Evolutionary conservation across 2,329 filamentous ascomycete genomes (phyloP).

Genomic region (Aspergillus sp.): DNA sequence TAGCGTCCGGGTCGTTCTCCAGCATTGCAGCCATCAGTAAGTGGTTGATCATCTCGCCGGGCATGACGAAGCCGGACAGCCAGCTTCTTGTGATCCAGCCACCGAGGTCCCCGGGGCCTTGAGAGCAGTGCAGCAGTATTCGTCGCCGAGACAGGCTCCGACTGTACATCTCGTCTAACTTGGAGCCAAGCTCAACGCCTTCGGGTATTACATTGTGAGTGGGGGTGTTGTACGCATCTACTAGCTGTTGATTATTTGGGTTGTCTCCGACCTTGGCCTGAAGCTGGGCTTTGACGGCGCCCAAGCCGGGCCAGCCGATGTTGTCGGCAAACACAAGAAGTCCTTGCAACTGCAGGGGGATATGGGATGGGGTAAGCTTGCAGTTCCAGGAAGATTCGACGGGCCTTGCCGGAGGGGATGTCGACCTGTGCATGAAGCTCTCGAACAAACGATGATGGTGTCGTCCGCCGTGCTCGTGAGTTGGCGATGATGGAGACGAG

Average conservation of each 20-base stretch:
- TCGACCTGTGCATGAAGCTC: conserved; percentile 21
- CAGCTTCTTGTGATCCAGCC: conserved; percentile 59
- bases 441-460: conserved; percentile 26
- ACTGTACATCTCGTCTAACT: conserved; percentile 31
- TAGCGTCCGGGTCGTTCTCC: conserved; percentile 54
- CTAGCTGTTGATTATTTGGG: conserved; percentile 10
- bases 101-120: conserved; percentile 35
- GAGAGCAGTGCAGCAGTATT: conserved; percentile 25
- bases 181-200: conserved; percentile 3
- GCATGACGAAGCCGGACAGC: conserved; percentile 55
- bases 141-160: conserved; percentile 27
- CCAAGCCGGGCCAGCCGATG: conserved; percentile 50
- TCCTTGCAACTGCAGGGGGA: conserved; percentile 48
- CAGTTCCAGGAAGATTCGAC: conserved; percentile 33
- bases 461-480: conserved; percentile 6
- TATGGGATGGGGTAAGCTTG: conserved; percentile 36
- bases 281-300: conserved; percentile 38
- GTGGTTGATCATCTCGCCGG: conserved; percentile 54
- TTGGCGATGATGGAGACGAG: background rate
- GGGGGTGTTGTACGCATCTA: conserved; percentile 14
- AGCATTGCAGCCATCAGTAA: conserved; percentile 57
- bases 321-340: conserved; percentile 52
- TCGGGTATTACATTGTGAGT: conserved; percentile 10
- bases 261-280: conserved; percentile 33
- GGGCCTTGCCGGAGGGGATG: conserved; percentile 11